A percentile compares a stretch with the other conserved stretches of the same genome.
Conservation (phyloP, 345 rosid species). For the Hibiscus syriacus region DNA sequence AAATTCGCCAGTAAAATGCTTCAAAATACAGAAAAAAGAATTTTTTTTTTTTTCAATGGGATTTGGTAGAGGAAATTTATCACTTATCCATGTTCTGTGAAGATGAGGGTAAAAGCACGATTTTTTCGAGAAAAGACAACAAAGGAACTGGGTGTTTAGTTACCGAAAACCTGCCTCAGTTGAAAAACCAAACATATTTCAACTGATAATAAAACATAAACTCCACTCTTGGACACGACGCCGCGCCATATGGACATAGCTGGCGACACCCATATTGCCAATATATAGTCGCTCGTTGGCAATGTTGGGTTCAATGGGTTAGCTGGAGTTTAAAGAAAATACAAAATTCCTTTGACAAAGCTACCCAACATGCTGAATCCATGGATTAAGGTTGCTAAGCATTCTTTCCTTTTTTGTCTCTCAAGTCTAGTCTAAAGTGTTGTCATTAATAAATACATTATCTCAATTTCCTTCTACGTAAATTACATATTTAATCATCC, state of each 20-base stretch:
- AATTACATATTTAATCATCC: too few species aligned
- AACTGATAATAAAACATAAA: too few species aligned
- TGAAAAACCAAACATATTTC: neutral
- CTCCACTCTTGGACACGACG: too few species aligned
- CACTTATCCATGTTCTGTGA: neutral
- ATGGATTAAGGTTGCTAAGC: neutral
- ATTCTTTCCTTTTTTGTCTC: neutral
- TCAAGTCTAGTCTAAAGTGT: neutral
- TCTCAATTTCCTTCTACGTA: too few species aligned
- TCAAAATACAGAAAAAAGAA: constrained; percentile 1
- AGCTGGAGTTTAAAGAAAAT: too few species aligned
- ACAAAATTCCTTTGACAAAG: neutral
- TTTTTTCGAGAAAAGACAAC: neutral
- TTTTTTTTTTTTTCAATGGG: neutral
- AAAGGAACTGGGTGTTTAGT: neutral
- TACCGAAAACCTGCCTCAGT: neutral
- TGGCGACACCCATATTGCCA: too few species aligned
- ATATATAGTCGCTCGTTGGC: too few species aligned
- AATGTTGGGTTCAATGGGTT: too few species aligned
- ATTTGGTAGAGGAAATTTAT: neutral
- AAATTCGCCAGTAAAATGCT: constrained; percentile 3
- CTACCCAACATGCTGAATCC: neutral
- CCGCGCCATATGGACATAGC: too few species aligned
- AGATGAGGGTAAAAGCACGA: neutral
- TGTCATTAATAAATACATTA: too few species aligned